These are phyloP conservation scores for Talaromyces sp. DNA, from an alignment of 2,329 filamentous ascomycete species.

Conservation along the genomic window DNA sequence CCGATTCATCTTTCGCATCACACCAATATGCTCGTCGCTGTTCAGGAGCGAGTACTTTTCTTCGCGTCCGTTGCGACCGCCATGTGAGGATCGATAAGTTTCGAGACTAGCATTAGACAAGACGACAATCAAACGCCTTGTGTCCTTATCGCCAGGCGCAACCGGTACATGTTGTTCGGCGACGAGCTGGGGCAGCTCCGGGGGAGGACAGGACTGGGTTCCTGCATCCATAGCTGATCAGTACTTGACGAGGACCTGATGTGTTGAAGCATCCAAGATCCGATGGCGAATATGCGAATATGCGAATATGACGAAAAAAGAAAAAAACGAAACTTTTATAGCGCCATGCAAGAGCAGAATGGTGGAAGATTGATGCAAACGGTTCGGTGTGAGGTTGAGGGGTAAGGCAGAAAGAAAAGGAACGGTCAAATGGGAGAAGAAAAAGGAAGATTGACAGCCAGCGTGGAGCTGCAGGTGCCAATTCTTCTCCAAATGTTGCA, in stretches of 20 bases:
- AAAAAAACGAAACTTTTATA: not conserved
- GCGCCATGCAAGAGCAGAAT: constrained; percentile 3
- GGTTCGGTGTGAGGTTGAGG: not conserved
- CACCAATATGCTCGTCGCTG: constrained; percentile 97
- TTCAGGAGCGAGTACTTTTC: constrained; percentile 98
- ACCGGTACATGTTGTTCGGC: constrained; percentile 91
- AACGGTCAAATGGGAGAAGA: constrained; percentile 7
- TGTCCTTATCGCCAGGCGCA: constrained; percentile 80
- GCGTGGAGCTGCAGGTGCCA: constrained; percentile 3
- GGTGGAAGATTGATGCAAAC: not conserved
- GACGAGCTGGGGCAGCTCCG: constrained; percentile 83
- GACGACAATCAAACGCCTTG: constrained; percentile 88
- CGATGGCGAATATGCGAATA: constrained; percentile 7
- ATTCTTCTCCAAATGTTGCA: not conserved
- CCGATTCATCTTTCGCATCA: constrained; percentile 99
- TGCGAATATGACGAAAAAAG: constrained; percentile 11
- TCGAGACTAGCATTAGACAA: constrained; percentile 96
- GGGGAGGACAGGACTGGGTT: constrained; percentile 93
- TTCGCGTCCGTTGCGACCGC: constrained; percentile 66
- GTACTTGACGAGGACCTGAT: constrained; percentile 14
- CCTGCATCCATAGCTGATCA: constrained; percentile 51
- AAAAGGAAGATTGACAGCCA: constrained; percentile 9
- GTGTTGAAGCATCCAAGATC: constrained; percentile 15
- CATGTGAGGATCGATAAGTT: constrained; percentile 88
- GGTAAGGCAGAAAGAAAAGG: constrained; percentile 1